Evolutionary conservation across 2,329 filamentous ascomycete genomes (phyloP).

Genomic region (Sporothrix phasma): DNA sequence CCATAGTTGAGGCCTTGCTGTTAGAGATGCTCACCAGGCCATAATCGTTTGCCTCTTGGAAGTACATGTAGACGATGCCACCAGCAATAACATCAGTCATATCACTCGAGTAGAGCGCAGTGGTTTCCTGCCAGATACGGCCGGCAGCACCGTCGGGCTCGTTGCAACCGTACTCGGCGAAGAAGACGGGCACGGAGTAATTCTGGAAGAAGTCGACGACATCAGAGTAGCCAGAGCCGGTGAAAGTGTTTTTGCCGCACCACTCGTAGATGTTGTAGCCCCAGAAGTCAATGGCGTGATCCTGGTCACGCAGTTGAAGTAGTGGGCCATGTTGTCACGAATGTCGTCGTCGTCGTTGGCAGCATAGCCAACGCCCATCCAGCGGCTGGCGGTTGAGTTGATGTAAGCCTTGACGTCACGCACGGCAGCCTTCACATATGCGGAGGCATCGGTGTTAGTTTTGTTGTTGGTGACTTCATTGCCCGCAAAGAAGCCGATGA

Average conservation of each 20-base stretch:
- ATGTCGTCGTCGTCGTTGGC: slow-evolving; percentile 86
- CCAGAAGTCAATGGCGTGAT: slow-evolving; percentile 82
- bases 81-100: slow-evolving; percentile 89
- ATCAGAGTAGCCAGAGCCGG: slow-evolving; percentile 66
- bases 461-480: slow-evolving; percentile 90
- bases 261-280: slow-evolving; percentile 99
- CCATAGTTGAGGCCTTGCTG: slow-evolving; percentile 52
- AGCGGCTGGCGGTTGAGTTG: slow-evolving; percentile 65
- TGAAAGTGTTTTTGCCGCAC: slow-evolving; percentile 78
- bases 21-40: slow-evolving; percentile 57
- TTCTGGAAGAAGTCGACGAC: slow-evolving; percentile 78
- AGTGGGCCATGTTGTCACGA: slow-evolving; percentile 71
- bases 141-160: slow-evolving; percentile 46
- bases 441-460: slow-evolving; percentile 82
- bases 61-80: slow-evolving; percentile 99
- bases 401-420: slow-evolving; percentile 95
- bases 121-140: slow-evolving; percentile 78
- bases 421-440: slow-evolving; percentile 95
- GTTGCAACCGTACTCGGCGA: slow-evolving; percentile 98
- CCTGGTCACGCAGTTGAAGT: slow-evolving; percentile 78
- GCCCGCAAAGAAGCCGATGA: slow-evolving; percentile 94
- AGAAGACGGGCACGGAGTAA: slow-evolving; percentile 93
- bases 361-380: slow-evolving; percentile 85
- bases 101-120: slow-evolving; percentile 63
- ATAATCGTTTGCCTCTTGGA: slow-evolving; percentile 82